Evolutionary conservation across 768 basidiomycete genomes (phyloP).

Genomic region (Naganishia kalamii): DNA sequence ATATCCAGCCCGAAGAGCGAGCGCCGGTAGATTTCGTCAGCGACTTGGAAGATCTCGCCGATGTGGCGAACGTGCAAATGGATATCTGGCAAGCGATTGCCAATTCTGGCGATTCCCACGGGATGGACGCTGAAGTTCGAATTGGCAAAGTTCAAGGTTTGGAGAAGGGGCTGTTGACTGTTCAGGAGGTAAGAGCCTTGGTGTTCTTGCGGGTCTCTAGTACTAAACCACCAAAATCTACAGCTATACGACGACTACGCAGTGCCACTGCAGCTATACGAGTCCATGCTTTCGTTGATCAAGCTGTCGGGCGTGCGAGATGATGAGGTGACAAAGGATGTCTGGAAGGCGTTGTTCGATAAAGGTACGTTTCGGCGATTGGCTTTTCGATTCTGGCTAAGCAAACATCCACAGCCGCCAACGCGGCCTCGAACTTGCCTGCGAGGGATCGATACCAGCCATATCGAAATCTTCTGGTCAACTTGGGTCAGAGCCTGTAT

Average conservation of each 20-base stretch:
- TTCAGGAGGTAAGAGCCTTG: constrained; percentile 14
- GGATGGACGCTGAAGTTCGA: constrained; percentile 4
- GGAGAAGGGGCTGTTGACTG: constrained; percentile 3
- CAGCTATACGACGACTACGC: constrained; percentile 20
- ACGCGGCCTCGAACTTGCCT: neutral
- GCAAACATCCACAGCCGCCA: neutral
- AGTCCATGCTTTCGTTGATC: constrained; percentile 10
- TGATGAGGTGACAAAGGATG: constrained; percentile 18
- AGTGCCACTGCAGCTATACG: constrained; percentile 14
- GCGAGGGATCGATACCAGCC: constrained; percentile 12
- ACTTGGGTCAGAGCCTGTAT: constrained; percentile 16
- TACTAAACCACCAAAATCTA: neutral
- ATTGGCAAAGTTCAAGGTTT: constrained; percentile 11
- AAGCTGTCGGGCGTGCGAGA: constrained; percentile 19
- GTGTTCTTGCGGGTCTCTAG: neutral
- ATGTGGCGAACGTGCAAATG: constrained; percentile 94
- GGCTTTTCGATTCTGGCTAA: neutral
- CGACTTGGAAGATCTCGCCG: constrained; percentile 88
- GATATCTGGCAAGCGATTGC: constrained; percentile 65
- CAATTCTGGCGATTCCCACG: constrained; percentile 15
- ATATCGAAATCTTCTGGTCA: constrained; percentile 12
- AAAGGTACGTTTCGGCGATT: neutral
- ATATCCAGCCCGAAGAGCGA: constrained; percentile 71
- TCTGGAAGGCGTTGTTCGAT: constrained; percentile 18
- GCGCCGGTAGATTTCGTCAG: constrained; percentile 93